These are phyloP conservation scores for Croton setiger DNA, from an alignment of 441 rosid species.

Conservation along the genomic window DNA sequence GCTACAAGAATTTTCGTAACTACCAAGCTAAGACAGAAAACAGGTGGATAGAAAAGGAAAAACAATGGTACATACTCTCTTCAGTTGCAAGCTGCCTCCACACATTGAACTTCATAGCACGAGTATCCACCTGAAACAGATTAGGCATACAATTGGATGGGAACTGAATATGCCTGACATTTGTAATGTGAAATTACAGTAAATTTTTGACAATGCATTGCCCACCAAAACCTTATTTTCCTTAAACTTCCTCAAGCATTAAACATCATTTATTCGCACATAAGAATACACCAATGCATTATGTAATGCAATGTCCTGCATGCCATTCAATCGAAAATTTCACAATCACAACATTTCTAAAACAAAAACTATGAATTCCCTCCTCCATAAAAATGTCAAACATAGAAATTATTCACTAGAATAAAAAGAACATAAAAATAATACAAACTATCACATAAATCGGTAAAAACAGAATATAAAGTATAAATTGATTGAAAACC, in stretches of 20 bases:
- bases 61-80: slow-evolving; percentile 52
- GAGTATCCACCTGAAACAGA: slow-evolving; percentile 68
- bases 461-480: not conserved
- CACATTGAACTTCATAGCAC: slow-evolving; percentile 70
- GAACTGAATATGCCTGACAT: not conserved
- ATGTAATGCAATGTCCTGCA: not conserved
- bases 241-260: not conserved
- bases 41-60: not conserved
- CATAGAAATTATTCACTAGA: not conserved
- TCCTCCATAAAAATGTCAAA: not conserved
- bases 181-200: not conserved
- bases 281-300: not conserved
- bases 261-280: not conserved
- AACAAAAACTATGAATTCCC: not conserved
- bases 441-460: not conserved
- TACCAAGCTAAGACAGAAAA: not conserved
- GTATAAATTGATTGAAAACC: not conserved
- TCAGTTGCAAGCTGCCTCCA: slow-evolving; percentile 91
- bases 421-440: not conserved
- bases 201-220: not conserved
- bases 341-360: not conserved
- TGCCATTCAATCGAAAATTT: not conserved
- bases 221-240: not conserved
- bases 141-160: slow-evolving; percentile 17
- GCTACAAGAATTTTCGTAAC: not conserved